phyloP scores from a whole-genome alignment of 169 alveolate genomes.

The Blepharisma undulans region DNA sequence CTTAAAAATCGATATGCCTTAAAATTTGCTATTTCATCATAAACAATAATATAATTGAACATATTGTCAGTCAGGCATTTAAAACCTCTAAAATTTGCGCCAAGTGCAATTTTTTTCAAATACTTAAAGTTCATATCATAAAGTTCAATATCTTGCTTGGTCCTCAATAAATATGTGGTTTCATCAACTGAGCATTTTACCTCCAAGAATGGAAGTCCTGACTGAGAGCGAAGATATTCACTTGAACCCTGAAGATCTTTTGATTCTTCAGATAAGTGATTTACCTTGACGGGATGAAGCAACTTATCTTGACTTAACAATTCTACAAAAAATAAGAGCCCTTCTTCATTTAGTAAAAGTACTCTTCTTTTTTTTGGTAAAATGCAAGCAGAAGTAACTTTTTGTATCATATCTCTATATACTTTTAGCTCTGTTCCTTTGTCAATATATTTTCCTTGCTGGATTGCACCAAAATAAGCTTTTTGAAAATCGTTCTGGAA shows the following conservation, averaged over 20 bases:
- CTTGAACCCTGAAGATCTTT: neutral
- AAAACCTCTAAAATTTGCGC: neutral
- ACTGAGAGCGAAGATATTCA: neutral
- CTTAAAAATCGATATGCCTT: neutral
- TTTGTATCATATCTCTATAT: neutral
- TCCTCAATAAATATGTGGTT: neutral
- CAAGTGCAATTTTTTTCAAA: too few species aligned
- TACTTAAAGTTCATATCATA: too few species aligned
- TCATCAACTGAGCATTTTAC: neutral
- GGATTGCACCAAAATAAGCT: neutral
- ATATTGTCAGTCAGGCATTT: too few species aligned
- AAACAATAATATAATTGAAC: neutral
- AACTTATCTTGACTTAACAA: neutral
- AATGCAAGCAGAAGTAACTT: neutral
- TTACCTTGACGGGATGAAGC: neutral
- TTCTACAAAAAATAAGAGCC: neutral
- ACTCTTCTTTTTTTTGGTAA: neutral
- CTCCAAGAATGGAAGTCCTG: neutral
- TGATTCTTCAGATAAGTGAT: neutral
- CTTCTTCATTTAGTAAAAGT: neutral
- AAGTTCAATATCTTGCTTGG: neutral
- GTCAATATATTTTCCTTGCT: neutral
- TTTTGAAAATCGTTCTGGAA: neutral
- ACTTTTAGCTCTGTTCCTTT: neutral
- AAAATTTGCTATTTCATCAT: neutral